phyloP scores from a whole-genome alignment of 106 monocot species.

The Phalaenopsis aphrodite region DNA sequence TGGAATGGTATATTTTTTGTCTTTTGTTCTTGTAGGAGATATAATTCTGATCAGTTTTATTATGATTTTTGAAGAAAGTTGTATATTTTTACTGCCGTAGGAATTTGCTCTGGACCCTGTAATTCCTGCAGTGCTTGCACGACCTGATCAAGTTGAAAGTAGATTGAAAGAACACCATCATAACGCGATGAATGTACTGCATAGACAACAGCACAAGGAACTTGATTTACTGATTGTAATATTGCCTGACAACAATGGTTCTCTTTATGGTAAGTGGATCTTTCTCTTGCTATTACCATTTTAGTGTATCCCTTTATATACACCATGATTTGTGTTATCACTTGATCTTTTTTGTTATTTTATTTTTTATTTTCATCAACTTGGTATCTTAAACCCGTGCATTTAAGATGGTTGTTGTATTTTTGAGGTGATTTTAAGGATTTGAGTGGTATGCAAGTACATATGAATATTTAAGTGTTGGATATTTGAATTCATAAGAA shows the following conservation, averaged over 20 bases:
- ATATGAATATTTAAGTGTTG: no score
- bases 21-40: background rate
- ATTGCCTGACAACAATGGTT: constrained; percentile 63
- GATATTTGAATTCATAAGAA: no score
- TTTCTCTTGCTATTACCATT: background rate
- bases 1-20: constrained; percentile 33
- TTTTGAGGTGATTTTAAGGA: no score
- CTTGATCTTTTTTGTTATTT: background rate
- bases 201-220: constrained; percentile 19
- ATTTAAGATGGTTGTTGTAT: no score
- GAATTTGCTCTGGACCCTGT: constrained; percentile 45
- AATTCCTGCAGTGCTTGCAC: constrained; percentile 23
- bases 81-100: constrained; percentile 14
- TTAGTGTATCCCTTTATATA: background rate
- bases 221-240: constrained; percentile 64
- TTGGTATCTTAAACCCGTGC: no score
- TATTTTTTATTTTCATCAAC: background rate
- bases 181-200: constrained; percentile 39
- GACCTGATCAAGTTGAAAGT: constrained; percentile 48
- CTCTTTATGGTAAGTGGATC: constrained; percentile 50
- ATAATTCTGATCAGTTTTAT: background rate
- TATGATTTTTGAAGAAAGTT: background rate
- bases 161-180: constrained; percentile 41
- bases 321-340: background rate
- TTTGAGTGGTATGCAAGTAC: no score